Conservation (phyloP, 2,329 filamentous ascomycete species). For the Fusarium acutatum region DNA sequence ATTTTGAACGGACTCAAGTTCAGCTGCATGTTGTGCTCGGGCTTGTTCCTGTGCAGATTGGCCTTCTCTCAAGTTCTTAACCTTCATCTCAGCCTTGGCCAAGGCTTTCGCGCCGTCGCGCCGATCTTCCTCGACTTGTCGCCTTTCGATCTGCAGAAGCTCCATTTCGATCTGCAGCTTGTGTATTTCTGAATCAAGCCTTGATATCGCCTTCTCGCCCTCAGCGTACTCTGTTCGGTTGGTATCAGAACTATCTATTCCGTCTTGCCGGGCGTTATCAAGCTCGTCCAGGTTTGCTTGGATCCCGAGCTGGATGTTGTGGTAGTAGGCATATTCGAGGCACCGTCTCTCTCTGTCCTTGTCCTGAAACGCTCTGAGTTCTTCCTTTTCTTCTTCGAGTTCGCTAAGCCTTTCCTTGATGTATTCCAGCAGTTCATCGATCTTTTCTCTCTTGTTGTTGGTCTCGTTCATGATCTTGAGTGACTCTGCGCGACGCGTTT, state of each 20-base stretch:
- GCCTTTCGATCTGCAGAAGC: constrained; percentile 83
- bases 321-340: constrained; percentile 93
- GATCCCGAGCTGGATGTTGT: constrained; percentile 85
- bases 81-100: constrained; percentile 86
- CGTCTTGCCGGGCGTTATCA: constrained; percentile 81
- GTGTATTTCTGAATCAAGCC: constrained; percentile 81
- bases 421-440: constrained; percentile 89
- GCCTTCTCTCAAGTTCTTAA: constrained; percentile 83
- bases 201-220: constrained; percentile 80
- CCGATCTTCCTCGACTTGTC: constrained; percentile 88
- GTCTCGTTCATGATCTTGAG: constrained; percentile 98
- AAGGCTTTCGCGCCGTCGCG: constrained; percentile 80
- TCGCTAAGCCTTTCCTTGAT: constrained; percentile 91
- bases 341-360: constrained; percentile 93
- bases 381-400: constrained; percentile 96
- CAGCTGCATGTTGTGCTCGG: constrained; percentile 73
- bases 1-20: constrained; percentile 75
- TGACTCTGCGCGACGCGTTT: constrained; percentile 88
- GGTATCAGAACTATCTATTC: constrained; percentile 84
- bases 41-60: constrained; percentile 80
- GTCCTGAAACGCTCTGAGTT: constrained; percentile 91
- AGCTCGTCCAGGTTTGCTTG: constrained; percentile 81
- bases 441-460: constrained; percentile 92
- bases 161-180: constrained; percentile 84
- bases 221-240: constrained; percentile 79